phyloP scores from a whole-genome alignment of 2,329 filamentous ascomycete genomes.

The Helminthosporium solani region DNA sequence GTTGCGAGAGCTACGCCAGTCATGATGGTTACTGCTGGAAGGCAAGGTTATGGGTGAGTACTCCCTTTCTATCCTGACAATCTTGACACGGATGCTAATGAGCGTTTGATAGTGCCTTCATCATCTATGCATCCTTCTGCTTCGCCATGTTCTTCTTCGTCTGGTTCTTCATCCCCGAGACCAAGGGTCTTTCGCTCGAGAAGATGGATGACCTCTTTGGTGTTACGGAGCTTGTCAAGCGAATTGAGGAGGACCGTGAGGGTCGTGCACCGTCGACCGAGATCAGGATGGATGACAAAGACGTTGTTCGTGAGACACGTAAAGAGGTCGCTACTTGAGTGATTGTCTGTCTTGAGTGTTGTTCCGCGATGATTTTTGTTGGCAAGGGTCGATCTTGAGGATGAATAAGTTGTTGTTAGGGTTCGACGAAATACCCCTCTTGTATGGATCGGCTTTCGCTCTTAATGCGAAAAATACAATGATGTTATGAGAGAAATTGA shows the following conservation, averaged over 20 bases:
- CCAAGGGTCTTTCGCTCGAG: constrained; percentile 65
- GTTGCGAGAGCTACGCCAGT: constrained; percentile 67
- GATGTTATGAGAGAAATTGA: too few species aligned
- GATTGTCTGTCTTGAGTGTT: neutral
- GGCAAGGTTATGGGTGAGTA: constrained; percentile 51
- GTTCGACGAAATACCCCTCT: too few species aligned
- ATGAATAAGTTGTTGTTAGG: too few species aligned
- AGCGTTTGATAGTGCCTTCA: constrained; percentile 61
- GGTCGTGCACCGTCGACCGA: constrained; percentile 21
- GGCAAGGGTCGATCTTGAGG: neutral
- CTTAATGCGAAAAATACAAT: too few species aligned
- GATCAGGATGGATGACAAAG: constrained; percentile 34
- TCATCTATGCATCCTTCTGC: constrained; percentile 68
- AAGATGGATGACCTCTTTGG: constrained; percentile 68
- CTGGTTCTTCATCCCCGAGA: constrained; percentile 71
- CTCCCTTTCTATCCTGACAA: constrained; percentile 1
- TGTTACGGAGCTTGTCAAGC: constrained; percentile 52
- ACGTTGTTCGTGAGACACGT: constrained; percentile 26
- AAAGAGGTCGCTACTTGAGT: constrained; percentile 21
- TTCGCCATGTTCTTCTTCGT: constrained; percentile 65
- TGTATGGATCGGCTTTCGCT: too few species aligned
- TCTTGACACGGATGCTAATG: too few species aligned
- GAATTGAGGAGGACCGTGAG: constrained; percentile 36
- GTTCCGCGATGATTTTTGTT: neutral
- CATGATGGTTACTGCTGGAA: constrained; percentile 62